These are phyloP conservation scores for Naganishia antarctica DNA, from an alignment of 768 basidiomycete genomes.

Conservation along the genomic window DNA sequence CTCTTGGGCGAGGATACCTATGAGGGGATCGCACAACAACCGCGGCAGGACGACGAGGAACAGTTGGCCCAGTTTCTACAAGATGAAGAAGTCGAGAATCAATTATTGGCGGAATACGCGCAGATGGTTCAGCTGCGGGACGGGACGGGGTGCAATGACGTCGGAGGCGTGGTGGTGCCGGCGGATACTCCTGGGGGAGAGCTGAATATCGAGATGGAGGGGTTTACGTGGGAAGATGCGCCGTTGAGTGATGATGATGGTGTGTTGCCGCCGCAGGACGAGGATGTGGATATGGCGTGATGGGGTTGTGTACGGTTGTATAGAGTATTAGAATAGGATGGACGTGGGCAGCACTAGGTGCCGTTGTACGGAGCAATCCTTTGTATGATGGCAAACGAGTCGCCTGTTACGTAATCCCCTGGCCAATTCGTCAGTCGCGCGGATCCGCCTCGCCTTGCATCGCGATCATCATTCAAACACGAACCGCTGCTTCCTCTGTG, in stretches of 20 bases:
- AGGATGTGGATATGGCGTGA: conserved; percentile 21
- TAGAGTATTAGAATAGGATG: too few species aligned
- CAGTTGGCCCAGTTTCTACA: conserved; percentile 3
- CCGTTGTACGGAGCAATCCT: too few species aligned
- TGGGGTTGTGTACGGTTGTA: neutral
- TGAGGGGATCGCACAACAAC: too few species aligned
- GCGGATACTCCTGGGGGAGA: conserved; percentile 8
- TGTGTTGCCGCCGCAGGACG: neutral
- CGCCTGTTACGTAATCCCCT: too few species aligned
- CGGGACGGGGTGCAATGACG: neutral
- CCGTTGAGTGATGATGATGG: conserved; percentile 18
- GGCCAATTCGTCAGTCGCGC: too few species aligned
- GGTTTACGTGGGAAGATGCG: conserved; percentile 28
- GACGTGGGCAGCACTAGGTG: too few species aligned
- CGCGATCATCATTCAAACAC: too few species aligned
- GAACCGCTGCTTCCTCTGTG: too few species aligned
- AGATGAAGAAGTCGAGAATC: conserved; percentile 5
- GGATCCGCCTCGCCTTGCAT: too few species aligned
- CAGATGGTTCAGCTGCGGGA: too few species aligned
- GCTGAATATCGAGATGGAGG: conserved; percentile 9
- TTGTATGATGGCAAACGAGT: too few species aligned
- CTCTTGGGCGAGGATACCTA: neutral
- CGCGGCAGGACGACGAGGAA: neutral
- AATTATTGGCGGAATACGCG: conserved; percentile 12
- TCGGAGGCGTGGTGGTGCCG: neutral